phyloP scores from a whole-genome alignment of 495 filamentous ascomycete genomes.

The Aspergillus cavernicola region DNA sequence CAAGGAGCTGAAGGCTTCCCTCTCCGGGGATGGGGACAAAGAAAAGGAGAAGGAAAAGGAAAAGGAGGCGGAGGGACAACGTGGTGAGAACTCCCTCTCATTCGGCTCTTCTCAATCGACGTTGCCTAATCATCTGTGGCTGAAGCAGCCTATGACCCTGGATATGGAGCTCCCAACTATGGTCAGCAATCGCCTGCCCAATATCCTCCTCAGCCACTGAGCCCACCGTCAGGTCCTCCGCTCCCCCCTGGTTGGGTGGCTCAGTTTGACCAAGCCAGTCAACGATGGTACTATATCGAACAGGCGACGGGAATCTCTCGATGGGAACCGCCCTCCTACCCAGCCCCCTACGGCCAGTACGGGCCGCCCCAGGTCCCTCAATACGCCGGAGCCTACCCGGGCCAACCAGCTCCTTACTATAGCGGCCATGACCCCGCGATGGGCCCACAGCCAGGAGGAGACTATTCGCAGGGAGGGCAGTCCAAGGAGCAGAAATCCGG shows the following conservation, averaged over 20 bases:
- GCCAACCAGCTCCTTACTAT: background rate
- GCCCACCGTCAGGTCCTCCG: background rate
- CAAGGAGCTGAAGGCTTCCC: constrained; percentile 4
- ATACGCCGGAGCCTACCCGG: background rate
- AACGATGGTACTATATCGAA: constrained; percentile 5
- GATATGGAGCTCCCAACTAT: too few relatives aligned
- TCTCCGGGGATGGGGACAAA: background rate
- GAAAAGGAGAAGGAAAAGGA: constrained; percentile 1
- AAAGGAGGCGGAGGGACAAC: background rate
- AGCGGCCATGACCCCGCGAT: background rate
- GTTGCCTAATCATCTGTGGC: background rate
- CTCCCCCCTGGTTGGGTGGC: constrained; percentile 1
- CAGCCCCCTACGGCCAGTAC: constrained; percentile 1
- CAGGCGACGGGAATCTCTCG: constrained; percentile 1
- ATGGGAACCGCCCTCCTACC: background rate
- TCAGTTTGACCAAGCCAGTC: constrained; percentile 4
- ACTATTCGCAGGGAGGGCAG: background rate
- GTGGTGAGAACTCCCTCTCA: background rate
- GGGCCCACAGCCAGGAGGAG: background rate
- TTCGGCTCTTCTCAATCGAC: too few relatives aligned
- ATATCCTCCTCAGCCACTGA: background rate
- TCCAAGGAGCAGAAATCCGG: background rate
- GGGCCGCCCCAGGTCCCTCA: background rate
- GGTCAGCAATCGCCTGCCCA: too few relatives aligned
- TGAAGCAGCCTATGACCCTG: background rate